Evolutionary conservation across 352 stramenopile species (phyloP).

Genomic region (Globisporangium alternatum): DNA sequence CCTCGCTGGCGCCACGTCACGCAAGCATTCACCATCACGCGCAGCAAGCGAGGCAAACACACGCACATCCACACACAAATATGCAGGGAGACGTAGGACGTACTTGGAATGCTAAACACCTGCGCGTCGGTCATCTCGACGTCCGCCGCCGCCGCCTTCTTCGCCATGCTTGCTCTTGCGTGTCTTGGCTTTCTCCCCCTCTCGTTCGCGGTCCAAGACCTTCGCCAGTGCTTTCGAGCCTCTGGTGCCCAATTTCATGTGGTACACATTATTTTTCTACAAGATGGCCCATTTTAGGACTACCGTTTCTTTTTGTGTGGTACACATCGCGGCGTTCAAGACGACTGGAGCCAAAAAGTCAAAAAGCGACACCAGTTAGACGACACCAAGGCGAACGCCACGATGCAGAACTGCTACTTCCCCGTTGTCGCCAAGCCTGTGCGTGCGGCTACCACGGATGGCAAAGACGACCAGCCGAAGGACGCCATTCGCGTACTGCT

Average conservation of each 20-base stretch:
- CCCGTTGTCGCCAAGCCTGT: slow-evolving; percentile 31
- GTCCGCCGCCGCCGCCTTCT: slow-evolving; percentile 20
- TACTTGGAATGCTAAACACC: slow-evolving; percentile 51
- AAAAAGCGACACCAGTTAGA: slow-evolving; percentile 9
- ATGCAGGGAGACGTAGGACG: slow-evolving; percentile 8
- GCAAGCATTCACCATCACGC: background rate
- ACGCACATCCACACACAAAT: background rate
- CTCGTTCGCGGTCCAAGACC: slow-evolving; percentile 6
- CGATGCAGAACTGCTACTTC: slow-evolving; percentile 90
- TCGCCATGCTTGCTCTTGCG: slow-evolving; percentile 21
- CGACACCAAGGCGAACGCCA: background rate
- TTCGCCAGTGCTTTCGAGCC: slow-evolving; percentile 7
- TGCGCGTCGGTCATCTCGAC: slow-evolving; percentile 23
- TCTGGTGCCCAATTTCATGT: background rate
- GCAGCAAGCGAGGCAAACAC: background rate
- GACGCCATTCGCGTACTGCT: slow-evolving; percentile 27
- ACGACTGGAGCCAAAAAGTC: slow-evolving; percentile 15
- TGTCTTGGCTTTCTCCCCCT: slow-evolving; percentile 6
- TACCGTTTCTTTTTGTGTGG: background rate
- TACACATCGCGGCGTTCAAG: background rate
- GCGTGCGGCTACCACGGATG: slow-evolving; percentile 10
- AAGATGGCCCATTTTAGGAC: background rate
- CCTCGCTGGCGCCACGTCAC: slow-evolving; percentile 5
- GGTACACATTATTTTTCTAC: background rate
- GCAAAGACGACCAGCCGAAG: background rate